phyloP scores from a whole-genome alignment of 2,329 filamentous ascomycete species.

The Verticillium isaacii region DNA sequence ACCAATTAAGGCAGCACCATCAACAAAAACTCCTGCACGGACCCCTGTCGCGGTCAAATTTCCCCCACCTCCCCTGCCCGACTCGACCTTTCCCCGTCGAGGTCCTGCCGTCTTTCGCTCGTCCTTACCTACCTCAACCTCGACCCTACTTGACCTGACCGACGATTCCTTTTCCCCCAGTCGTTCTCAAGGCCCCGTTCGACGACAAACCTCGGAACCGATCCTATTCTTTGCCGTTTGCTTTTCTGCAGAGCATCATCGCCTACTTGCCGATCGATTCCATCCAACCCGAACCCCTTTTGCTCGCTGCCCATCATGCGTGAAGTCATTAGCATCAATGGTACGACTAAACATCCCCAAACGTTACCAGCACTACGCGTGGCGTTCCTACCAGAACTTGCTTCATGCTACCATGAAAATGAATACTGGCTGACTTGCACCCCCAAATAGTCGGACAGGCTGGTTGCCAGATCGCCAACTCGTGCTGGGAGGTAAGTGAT shows the following conservation, averaged over 20 bases:
- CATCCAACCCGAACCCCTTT: background rate
- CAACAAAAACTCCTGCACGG: conserved; percentile 11
- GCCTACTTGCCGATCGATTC: background rate
- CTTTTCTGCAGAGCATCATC: background rate
- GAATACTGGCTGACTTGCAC: background rate
- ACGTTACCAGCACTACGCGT: conserved; percentile 27
- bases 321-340: conserved; percentile 99
- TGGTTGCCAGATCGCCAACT: conserved; percentile 99
- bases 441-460: conserved; percentile 87
- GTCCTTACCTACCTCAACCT: background rate
- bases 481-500: conserved; percentile 96
- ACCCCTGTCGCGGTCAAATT: conserved; percentile 13
- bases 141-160: background rate
- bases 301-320: conserved; percentile 66
- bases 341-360: conserved; percentile 49
- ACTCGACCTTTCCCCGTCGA: conserved; percentile 6
- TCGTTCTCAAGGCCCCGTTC: background rate
- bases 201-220: background rate
- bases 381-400: conserved; percentile 23
- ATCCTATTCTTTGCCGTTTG: background rate
- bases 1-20: conserved; percentile 13
- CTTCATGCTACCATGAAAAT: no score
- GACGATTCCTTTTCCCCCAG: background rate
- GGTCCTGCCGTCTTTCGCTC: conserved; percentile 6
- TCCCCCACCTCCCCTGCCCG: conserved; percentile 4